Evolutionary conservation across 2,329 filamentous ascomycete species (phyloP).

Genomic region (Thielaviopsis punctulata): DNA sequence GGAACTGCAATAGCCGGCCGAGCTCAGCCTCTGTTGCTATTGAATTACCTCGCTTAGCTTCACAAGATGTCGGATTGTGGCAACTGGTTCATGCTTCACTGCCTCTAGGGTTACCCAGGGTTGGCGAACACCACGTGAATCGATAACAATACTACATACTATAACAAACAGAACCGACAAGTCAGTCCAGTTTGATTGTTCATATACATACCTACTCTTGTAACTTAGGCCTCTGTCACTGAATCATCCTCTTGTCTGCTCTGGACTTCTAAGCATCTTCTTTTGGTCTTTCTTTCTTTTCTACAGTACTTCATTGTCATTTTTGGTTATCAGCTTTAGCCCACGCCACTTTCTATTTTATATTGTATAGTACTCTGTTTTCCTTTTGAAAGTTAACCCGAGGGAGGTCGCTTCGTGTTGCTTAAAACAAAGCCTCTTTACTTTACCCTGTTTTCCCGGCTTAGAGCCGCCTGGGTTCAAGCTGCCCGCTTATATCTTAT

Average conservation of each 20-base stretch:
- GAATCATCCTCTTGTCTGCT: neutral
- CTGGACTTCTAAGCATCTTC: too few relatives aligned
- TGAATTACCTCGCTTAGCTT: too few relatives aligned
- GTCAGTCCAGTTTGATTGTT: too few relatives aligned
- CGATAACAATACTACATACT: too few relatives aligned
- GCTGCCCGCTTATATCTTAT: neutral
- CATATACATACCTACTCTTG: too few relatives aligned
- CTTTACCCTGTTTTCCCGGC: neutral
- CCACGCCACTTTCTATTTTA: neutral
- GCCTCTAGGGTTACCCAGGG: neutral
- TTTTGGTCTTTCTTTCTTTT: neutral
- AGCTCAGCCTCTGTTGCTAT: too few relatives aligned
- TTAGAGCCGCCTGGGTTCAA: neutral
- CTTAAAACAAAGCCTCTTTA: neutral
- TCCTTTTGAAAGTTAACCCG: neutral
- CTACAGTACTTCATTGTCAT: neutral
- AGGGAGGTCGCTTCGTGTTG: neutral
- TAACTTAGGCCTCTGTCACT: neutral
- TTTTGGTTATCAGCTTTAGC: neutral
- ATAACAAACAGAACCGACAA: neutral
- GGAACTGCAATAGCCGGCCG: too few relatives aligned
- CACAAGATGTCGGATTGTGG: neutral
- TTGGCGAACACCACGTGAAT: neutral
- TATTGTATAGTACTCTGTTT: too few relatives aligned
- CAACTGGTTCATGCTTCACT: neutral